Conservation (phyloP, 1,284 basidiomycete genomes). For the Flammula alnicola region DNA sequence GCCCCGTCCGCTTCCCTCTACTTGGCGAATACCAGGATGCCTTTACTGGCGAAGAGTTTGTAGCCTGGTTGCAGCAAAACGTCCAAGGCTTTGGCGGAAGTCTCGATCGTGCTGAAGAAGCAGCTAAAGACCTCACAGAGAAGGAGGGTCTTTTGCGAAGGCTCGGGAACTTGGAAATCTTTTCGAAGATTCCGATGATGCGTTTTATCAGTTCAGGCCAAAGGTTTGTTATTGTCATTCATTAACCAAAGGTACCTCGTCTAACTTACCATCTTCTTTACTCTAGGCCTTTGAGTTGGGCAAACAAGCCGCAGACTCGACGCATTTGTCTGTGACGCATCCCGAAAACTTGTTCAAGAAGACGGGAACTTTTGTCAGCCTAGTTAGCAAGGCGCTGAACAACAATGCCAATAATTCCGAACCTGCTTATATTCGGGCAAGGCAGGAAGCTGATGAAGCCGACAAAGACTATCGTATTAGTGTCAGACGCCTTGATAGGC, state of each 20-base stretch:
- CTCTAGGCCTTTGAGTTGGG: slow-evolving; percentile 72
- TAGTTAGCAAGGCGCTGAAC: slow-evolving; percentile 75
- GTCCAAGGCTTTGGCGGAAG: slow-evolving; percentile 73
- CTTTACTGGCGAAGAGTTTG: too few species aligned
- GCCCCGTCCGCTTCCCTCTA: too few species aligned
- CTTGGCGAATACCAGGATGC: too few species aligned
- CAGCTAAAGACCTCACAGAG: slow-evolving; percentile 78
- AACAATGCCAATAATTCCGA: slow-evolving; percentile 48
- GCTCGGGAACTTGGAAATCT: slow-evolving; percentile 82
- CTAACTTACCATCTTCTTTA: neutral
- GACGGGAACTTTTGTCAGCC: slow-evolving; percentile 67
- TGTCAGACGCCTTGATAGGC: slow-evolving; percentile 78
- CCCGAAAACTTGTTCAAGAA: slow-evolving; percentile 68
- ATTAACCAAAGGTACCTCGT: neutral
- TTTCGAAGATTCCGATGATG: slow-evolving; percentile 76
- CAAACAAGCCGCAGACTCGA: slow-evolving; percentile 40
- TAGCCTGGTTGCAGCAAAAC: slow-evolving; percentile 73
- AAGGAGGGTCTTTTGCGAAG: slow-evolving; percentile 75
- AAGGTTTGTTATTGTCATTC: slow-evolving; percentile 50
- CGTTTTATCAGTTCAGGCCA: slow-evolving; percentile 79
- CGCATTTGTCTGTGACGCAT: slow-evolving; percentile 31
- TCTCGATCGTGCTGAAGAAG: slow-evolving; percentile 79
- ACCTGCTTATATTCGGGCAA: slow-evolving; percentile 69
- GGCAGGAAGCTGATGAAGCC: slow-evolving; percentile 79
- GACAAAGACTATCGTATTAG: slow-evolving; percentile 78